Conservation (phyloP, 2,329 filamentous ascomycete species). For the Pestalotiopsis sp. region DNA sequence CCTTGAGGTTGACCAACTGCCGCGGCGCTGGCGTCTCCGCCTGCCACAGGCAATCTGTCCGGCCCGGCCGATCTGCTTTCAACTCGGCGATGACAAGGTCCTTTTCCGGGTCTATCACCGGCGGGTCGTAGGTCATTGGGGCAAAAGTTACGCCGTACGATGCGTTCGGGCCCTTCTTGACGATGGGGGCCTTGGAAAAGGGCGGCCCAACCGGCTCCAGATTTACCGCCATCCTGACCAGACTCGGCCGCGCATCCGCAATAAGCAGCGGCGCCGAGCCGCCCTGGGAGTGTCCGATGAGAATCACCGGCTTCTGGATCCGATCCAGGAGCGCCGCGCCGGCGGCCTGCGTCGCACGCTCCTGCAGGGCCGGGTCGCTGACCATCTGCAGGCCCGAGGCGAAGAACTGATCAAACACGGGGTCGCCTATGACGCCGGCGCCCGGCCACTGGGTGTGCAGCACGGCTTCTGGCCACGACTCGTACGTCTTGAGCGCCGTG, state of each 20-base stretch:
- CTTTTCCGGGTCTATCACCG: slow-evolving; percentile 35
- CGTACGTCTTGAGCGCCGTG: slow-evolving; percentile 35
- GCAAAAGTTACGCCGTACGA: slow-evolving; percentile 51
- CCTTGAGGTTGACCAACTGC: slow-evolving; percentile 36
- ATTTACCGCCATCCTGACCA: slow-evolving; percentile 43
- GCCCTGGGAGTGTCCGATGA: slow-evolving; percentile 50
- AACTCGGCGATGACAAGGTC: slow-evolving; percentile 36
- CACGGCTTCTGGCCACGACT: slow-evolving; percentile 40
- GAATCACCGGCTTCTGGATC: slow-evolving; percentile 41
- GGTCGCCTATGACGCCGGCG: slow-evolving; percentile 39
- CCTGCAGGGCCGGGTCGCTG: slow-evolving; percentile 34
- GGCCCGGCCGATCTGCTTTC: slow-evolving; percentile 22
- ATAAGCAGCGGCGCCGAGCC: slow-evolving; percentile 43
- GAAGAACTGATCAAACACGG: slow-evolving; percentile 44
- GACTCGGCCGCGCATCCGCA: slow-evolving; percentile 41
- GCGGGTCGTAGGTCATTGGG: slow-evolving; percentile 50
- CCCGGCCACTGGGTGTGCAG: slow-evolving; percentile 48
- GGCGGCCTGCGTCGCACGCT: slow-evolving; percentile 39
- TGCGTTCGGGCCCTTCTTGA: slow-evolving; percentile 30
- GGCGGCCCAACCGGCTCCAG: slow-evolving; percentile 52
- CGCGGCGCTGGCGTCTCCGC: slow-evolving; percentile 34
- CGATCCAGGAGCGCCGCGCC: slow-evolving; percentile 44
- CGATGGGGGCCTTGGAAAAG: slow-evolving; percentile 44
- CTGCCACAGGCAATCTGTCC: slow-evolving; percentile 37
- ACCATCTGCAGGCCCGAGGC: slow-evolving; percentile 40